Evolutionary conservation across 2,329 filamentous ascomycete genomes (phyloP).

Genomic region (Pseudogymnoascus verrucosus): DNA sequence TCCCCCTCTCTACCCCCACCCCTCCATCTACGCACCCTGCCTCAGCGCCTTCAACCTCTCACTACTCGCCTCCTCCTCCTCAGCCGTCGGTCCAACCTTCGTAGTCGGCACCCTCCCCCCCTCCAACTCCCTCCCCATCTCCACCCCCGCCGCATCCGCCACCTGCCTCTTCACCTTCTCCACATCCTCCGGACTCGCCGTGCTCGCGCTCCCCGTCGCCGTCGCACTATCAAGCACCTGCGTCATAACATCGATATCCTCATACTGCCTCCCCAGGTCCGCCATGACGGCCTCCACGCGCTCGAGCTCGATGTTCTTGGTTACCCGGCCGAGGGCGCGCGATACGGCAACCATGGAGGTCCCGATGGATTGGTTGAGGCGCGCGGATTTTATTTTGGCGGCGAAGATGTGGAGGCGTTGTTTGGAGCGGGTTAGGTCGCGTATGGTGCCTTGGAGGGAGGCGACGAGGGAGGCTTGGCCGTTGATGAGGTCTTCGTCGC

Average conservation of each 20-base stretch:
- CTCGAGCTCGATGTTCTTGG: constrained; percentile 8
- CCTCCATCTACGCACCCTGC: not conserved
- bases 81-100: constrained; percentile 60
- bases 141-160: constrained; percentile 80
- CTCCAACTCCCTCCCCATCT: constrained; percentile 68
- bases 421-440: not conserved
- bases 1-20: too few species aligned
- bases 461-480: constrained; percentile 3
- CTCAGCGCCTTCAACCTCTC: constrained; percentile 48
- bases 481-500: constrained; percentile 9
- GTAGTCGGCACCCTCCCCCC: constrained; percentile 49
- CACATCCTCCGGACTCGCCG: constrained; percentile 73
- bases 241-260: constrained; percentile 41
- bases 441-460: constrained; percentile 4
- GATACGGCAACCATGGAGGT: not conserved
- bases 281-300: constrained; percentile 47
- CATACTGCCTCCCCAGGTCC: constrained; percentile 51
- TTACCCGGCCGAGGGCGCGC: not conserved
- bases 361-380: not conserved
- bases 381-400: not conserved
- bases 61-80: constrained; percentile 68
- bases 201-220: constrained; percentile 65
- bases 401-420: constrained; percentile 1
- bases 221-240: constrained; percentile 72
- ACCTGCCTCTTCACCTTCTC: constrained; percentile 79